Percentiles rank a stretch among this genome's conserved stretches.
Evolutionary conservation across 106 monocot genomes (phyloP).

Genomic region (Dendrobium chrysotoxum): DNA sequence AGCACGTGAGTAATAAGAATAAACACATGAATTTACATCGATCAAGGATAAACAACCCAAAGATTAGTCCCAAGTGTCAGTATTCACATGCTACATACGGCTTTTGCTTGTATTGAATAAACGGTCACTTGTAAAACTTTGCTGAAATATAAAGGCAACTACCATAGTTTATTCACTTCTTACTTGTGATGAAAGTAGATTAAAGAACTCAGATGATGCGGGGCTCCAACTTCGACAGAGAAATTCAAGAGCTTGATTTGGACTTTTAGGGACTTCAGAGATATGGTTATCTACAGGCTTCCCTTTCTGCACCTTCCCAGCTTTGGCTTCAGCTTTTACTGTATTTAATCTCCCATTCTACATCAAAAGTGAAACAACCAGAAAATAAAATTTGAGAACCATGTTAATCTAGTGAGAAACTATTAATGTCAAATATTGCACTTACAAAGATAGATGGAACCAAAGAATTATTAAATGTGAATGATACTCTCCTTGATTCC

Average conservation of each 20-base stretch:
- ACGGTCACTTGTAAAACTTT: not conserved
- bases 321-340: conserved; percentile 4
- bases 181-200: conserved; percentile 58
- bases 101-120: not conserved
- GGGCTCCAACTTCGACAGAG: conserved; percentile 74
- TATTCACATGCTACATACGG: not conserved
- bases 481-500: not conserved
- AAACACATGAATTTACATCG: not conserved
- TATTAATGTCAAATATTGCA: not conserved
- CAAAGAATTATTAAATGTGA: not conserved
- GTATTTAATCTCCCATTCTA: conserved; percentile 27
- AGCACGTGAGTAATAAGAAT: not conserved
- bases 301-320: not conserved
- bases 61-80: not conserved
- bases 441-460: not conserved
- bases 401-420: not conserved
- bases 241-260: conserved; percentile 62
- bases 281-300: not conserved
- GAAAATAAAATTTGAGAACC: not conserved
- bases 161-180: conserved; percentile 7
- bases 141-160: not conserved
- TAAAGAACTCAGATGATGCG: conserved; percentile 58
- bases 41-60: not conserved
- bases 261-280: conserved; percentile 8
- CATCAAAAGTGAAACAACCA: not conserved